Evolutionary conservation across 805 yeast species (phyloP), one percentile per base, ranked within the genome.

Genomic region (Wickerhamomyces alni): DNA sequence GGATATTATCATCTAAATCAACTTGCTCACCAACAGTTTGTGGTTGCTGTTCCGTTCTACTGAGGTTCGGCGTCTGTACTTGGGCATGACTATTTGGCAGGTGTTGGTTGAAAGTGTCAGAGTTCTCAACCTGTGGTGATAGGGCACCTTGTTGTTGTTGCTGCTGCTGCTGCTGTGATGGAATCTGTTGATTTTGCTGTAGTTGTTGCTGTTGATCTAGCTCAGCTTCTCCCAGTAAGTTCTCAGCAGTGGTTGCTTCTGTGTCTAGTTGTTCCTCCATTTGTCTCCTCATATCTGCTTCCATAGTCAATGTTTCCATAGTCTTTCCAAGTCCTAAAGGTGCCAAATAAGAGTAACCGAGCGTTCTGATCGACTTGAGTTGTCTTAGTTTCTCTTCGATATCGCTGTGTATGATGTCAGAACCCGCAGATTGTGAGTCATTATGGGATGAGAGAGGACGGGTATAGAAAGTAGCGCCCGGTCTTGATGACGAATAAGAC

Each of bases 251-350:
- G 4, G 57, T 46, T 1, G 47, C 46, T 13, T 52, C 51, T 5
- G 40, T 39, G 11, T 47, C 48, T 33, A 36, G 36, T 31, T 53
- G 57, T 32, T 55, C 63, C 24, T 54, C 54, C 46, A 55, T 42
- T 29, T 52, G 59, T 31, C 49, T 45, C 37, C 47, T 54, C 38
- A 55, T 39, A 25, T 53, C 51, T 6, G 40, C 39, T 33, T 62
- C 65, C 28, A 63, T 65, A 9, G 49, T 36, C 17, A 66, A 38
- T 27, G 62, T 66, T 28, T 58, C 58, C 70, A 78, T 65, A 1
- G 85, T 81, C 54, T 70, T 75, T 3, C 67, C 65, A 9, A 78
- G 51, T 0, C 87, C 88, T 10, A 81, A 67, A 0, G 88, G 87
- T 33, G 65, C 64, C 40, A 82, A 52, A 39, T 63, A 65, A 12